These are phyloP conservation scores for Eutrema japonicum DNA, from an alignment of 345 rosid species.

Conservation along the genomic window DNA sequence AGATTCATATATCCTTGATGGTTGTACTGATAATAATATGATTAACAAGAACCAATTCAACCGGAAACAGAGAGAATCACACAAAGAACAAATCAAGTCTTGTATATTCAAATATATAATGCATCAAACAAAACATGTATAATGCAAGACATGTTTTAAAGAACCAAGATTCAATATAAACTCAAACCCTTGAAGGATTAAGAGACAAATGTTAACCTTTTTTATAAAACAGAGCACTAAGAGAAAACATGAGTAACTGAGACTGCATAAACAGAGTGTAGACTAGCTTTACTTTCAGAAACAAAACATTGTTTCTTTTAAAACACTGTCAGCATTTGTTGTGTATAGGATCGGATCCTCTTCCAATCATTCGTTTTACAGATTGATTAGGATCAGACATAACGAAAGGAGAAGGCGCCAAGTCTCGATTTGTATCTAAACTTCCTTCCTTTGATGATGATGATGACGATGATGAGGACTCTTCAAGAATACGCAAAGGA, in stretches of 20 bases:
- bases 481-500: slow-evolving; percentile 49
- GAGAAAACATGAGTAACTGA: slow-evolving; percentile 3
- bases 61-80: slow-evolving; percentile 1
- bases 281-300: slow-evolving; percentile 23
- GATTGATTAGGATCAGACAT: slow-evolving; percentile 65
- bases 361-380: slow-evolving; percentile 63
- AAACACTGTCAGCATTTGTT: slow-evolving; percentile 58
- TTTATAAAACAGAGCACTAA: slow-evolving; percentile 14
- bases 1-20: not conserved
- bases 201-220: slow-evolving; percentile 23
- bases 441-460: slow-evolving; percentile 41
- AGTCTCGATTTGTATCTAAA: slow-evolving; percentile 36
- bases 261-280: slow-evolving; percentile 11
- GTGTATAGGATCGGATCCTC: slow-evolving; percentile 93
- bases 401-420: slow-evolving; percentile 61
- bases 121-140: not conserved
- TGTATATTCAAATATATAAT: not conserved
- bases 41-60: slow-evolving; percentile 7
- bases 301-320: slow-evolving; percentile 12
- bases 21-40: slow-evolving; percentile 15
- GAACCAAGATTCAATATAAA: slow-evolving; percentile 9
- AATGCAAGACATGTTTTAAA: slow-evolving; percentile 2
- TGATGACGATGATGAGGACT: slow-evolving; percentile 29
- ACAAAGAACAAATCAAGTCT: slow-evolving; percentile 13
- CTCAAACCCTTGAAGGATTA: slow-evolving; percentile 16